Conservation (phyloP, 2,329 filamentous ascomycete species). For the Gnomoniopsis smithogilvyi region DNA sequence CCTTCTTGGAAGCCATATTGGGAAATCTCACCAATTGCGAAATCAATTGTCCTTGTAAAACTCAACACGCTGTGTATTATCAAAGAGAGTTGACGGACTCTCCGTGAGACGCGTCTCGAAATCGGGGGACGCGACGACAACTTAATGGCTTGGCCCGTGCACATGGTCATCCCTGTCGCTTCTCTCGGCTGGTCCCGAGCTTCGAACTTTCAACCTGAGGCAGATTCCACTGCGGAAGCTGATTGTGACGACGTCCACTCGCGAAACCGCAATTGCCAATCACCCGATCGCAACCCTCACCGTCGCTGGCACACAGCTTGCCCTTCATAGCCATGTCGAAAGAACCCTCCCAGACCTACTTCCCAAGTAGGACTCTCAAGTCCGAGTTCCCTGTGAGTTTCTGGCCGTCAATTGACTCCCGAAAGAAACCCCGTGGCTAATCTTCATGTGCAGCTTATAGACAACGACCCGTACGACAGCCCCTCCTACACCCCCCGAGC, state of each 20-base stretch:
- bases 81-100: neutral
- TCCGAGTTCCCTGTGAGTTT: conserved; percentile 81
- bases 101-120: conserved; percentile 12
- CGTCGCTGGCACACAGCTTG: conserved; percentile 18
- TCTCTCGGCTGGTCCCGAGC: neutral
- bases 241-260: conserved; percentile 10
- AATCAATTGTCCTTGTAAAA: neutral
- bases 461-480: conserved; percentile 87
- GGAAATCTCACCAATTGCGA: neutral
- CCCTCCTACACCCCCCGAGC: conserved; percentile 5
- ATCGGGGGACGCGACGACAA: conserved; percentile 1
- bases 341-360: conserved; percentile 42
- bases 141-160: conserved; percentile 15
- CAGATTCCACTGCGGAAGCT: neutral
- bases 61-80: neutral
- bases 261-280: conserved; percentile 14
- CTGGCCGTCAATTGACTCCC: conserved; percentile 21
- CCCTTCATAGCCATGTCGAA: conserved; percentile 35
- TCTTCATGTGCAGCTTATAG: conserved; percentile 72
- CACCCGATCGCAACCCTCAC: neutral
- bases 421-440: conserved; percentile 19
- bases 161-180: neutral
- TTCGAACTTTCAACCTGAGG: conserved; percentile 1
- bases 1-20: neutral
- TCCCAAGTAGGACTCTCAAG: conserved; percentile 74